Base-by-base conservation (phyloP, 1,139 yeast genomes). In the Arxiozyma telluris region DNA sequence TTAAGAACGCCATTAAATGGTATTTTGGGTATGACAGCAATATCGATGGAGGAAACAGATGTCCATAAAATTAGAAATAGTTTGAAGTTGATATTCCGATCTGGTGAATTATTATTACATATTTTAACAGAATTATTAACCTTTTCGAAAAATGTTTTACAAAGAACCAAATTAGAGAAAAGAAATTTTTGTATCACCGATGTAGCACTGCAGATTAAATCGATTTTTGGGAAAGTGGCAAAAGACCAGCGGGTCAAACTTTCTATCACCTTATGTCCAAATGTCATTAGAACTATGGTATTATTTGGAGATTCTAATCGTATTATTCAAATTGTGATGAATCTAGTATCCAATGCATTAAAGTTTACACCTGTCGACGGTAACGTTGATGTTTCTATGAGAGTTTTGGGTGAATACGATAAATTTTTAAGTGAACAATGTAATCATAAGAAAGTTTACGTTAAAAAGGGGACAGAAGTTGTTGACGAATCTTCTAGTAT, bases 1-100 rank as follows among this genome's bases (percentile, higher is more conserved):
- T 77, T 93, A 65, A 78, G 97, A 60, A 93, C 98, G 0, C 98
- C 98, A 1, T 74, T 93, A 61, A 93, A 93, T 69, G 98, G 98
- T 67, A 93, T 93, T 47, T 73, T 93, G 55, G 98, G 98, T 54
- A 88, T 93, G 96, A 87, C 97, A 0, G 87, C 96, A 1, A 88
- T 91, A 54, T 93, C 96, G 1, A 80, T 89, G 83, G 93, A 87
- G 25, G 97, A 91, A 68, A 75, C 76, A 12, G 93, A 88, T 62
- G 76, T 77, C 8, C 69, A 75, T 4, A 82, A 83, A 60, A 81
- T 88, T 21, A 82, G 84, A 61, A 84, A 83, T 50, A 77, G 83
- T 44, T 73, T 91, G 58, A 84, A 84, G 60, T 77, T 90, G 54
- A 90, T 91, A 57, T 87, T 87, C 65, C 78, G 95, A 63, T 85